Evolutionary conservation across 2,329 filamentous ascomycete genomes (phyloP).

Genomic region (Geosmithia putterillii): DNA sequence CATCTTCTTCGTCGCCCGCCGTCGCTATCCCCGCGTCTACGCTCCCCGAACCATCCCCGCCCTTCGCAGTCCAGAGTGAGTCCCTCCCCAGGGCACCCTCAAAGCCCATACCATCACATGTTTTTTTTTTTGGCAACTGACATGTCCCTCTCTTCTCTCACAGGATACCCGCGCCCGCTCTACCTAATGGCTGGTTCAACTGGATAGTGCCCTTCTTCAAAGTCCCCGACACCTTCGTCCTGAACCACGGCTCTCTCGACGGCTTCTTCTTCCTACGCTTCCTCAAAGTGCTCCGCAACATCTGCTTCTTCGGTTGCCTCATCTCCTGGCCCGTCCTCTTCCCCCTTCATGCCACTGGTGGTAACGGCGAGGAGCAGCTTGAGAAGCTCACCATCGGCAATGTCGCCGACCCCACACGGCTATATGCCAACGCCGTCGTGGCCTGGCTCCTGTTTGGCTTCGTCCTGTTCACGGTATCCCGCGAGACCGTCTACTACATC

Average conservation of each 20-base stretch:
- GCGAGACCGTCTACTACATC: conserved; percentile 85
- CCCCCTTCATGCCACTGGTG: conserved; percentile 78
- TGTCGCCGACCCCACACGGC: conserved; percentile 44
- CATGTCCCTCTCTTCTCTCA: too few relatives aligned
- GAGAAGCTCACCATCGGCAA: conserved; percentile 74
- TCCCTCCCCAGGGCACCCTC: neutral
- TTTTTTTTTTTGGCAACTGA: neutral
- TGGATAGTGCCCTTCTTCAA: conserved; percentile 59
- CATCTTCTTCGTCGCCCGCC: conserved; percentile 35
- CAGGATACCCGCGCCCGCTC: conserved; percentile 44
- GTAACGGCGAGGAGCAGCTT: conserved; percentile 50
- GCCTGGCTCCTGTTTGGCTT: conserved; percentile 75
- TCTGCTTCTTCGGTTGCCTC: conserved; percentile 71
- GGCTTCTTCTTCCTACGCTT: conserved; percentile 82
- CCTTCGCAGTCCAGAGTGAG: conserved; percentile 30
- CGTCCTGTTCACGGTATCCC: conserved; percentile 75
- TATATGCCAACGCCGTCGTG: conserved; percentile 72
- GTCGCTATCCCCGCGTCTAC: conserved; percentile 39
- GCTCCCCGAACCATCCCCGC: conserved; percentile 37
- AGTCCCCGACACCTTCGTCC: conserved; percentile 62
- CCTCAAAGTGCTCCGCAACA: conserved; percentile 55
- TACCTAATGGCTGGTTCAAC: conserved; percentile 50
- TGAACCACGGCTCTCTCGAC: conserved; percentile 87
- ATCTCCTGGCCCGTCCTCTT: conserved; percentile 82
- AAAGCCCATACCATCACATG: neutral